A percentile compares a stretch with the other conserved stretches of the same genome.
These are phyloP conservation scores for Senna siamea DNA, from an alignment of 306 rosid species.

Conservation along the genomic window DNA sequence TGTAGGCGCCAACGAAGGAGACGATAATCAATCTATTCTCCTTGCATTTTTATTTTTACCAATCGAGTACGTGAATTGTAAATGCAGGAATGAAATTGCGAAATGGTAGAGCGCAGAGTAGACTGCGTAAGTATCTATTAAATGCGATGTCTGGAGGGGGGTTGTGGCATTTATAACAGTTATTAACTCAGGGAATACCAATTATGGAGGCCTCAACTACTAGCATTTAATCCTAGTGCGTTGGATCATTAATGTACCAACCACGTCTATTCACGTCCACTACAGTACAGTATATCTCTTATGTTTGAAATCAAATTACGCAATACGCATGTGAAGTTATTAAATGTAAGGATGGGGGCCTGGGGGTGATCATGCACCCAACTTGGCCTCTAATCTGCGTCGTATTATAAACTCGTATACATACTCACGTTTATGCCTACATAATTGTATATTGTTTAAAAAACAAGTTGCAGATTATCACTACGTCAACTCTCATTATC, in stretches of 20 bases:
- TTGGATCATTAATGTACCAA: slow-evolving; percentile 40
- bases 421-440: background rate
- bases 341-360: background rate
- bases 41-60: background rate
- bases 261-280: slow-evolving; percentile 32
- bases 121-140: background rate
- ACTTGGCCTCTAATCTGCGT: background rate
- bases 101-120: background rate
- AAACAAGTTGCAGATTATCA: too few relatives aligned
- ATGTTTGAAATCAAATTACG: too few relatives aligned
- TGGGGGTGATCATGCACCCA: background rate
- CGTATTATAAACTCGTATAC: background rate
- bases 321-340: background rate
- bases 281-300: too few relatives aligned
- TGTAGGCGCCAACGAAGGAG: background rate
- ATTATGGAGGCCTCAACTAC: slow-evolving; percentile 35
- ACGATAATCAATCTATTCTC: too few relatives aligned
- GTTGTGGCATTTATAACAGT: slow-evolving; percentile 30
- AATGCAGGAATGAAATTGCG: background rate
- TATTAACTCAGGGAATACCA: background rate
- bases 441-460: too few relatives aligned
- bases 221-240: slow-evolving; percentile 33
- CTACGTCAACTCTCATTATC: too few relatives aligned
- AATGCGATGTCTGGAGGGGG: slow-evolving; percentile 15
- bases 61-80: background rate